These are phyloP conservation scores for Aquanectria penicillioides DNA, from an alignment of 2,329 filamentous ascomycete species.

Conservation along the genomic window DNA sequence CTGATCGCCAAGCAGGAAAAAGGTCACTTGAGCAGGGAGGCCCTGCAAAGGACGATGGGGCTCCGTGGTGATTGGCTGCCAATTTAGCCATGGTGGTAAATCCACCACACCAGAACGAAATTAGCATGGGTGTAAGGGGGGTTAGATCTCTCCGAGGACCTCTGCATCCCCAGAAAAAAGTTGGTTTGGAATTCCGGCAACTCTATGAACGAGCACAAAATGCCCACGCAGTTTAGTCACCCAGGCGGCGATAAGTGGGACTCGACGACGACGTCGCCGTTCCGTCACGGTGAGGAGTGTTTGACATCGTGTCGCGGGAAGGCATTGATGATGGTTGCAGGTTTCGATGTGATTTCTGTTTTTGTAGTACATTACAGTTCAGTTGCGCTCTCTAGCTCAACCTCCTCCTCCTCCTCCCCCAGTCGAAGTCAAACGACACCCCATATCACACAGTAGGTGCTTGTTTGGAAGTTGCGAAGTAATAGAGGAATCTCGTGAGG, in stretches of 20 bases:
- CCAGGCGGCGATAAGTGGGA: neutral
- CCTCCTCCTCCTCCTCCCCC: neutral
- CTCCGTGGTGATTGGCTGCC: slow-evolving; percentile 3
- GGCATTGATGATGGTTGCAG: no score
- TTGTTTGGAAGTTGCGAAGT: no score
- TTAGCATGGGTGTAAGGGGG: slow-evolving; percentile 1
- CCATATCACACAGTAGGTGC: no score
- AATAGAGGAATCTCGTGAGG: no score
- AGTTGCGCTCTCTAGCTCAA: no score
- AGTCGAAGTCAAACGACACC: neutral
- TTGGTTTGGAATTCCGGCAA: slow-evolving; percentile 26
- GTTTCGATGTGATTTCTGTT: slow-evolving; percentile 4
- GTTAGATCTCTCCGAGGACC: slow-evolving; percentile 31
- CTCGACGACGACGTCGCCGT: no score
- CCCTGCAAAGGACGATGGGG: neutral
- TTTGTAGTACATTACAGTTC: no score
- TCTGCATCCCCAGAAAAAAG: slow-evolving; percentile 32
- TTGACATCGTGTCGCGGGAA: no score
- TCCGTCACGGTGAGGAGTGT: no score
- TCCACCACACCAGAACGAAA: slow-evolving; percentile 2
- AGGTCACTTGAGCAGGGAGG: slow-evolving; percentile 13
- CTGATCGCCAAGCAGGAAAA: slow-evolving; percentile 3
- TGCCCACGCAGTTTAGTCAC: no score
- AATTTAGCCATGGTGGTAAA: slow-evolving; percentile 13
- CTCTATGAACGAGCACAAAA: slow-evolving; percentile 27